These are phyloP conservation scores for Tetrapisispora iriomotensis DNA, from an alignment of 805 yeast genomes.

Conservation along the genomic window DNA sequence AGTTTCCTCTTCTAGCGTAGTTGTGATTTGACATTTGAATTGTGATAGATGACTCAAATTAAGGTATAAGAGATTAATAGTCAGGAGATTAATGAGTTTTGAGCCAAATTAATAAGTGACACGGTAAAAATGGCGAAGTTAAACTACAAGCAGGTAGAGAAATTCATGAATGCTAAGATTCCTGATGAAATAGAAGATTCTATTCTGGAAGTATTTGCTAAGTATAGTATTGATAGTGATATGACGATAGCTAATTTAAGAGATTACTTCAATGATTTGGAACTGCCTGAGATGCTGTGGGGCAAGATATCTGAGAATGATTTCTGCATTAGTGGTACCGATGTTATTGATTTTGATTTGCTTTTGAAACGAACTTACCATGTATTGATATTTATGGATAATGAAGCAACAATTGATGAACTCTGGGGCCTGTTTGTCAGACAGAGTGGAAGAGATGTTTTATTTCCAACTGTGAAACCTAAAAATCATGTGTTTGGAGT, in stretches of 20 bases:
- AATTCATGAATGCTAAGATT: constrained; percentile 27
- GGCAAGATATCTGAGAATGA: constrained; percentile 23
- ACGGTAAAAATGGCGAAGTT: no score
- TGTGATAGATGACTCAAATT: not conserved
- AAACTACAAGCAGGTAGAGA: constrained; percentile 16
- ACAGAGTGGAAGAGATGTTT: constrained; percentile 17
- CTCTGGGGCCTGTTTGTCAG: constrained; percentile 34
- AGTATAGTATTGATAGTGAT: constrained; percentile 35
- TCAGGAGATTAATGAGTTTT: no score
- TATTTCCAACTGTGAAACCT: constrained; percentile 15
- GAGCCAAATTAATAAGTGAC: no score
- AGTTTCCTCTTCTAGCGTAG: not conserved
- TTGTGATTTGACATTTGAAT: not conserved
- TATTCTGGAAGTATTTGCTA: constrained; percentile 35
- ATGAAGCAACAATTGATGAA: constrained; percentile 29
- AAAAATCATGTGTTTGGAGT: constrained; percentile 26
- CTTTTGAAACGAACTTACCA: constrained; percentile 34
- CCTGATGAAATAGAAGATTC: constrained; percentile 38
- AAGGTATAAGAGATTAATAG: no score
- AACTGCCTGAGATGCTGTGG: constrained; percentile 25
- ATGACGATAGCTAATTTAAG: constrained; percentile 27
- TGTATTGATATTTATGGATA: constrained; percentile 33
- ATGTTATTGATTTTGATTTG: constrained; percentile 40
- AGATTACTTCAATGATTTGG: constrained; percentile 23
- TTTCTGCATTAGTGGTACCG: constrained; percentile 32